Percentiles rank a stretch among this genome's conserved stretches.
Evolutionary conservation across 2,329 filamentous ascomycete genomes (phyloP).

Genomic region (Setomelanomma holmii): DNA sequence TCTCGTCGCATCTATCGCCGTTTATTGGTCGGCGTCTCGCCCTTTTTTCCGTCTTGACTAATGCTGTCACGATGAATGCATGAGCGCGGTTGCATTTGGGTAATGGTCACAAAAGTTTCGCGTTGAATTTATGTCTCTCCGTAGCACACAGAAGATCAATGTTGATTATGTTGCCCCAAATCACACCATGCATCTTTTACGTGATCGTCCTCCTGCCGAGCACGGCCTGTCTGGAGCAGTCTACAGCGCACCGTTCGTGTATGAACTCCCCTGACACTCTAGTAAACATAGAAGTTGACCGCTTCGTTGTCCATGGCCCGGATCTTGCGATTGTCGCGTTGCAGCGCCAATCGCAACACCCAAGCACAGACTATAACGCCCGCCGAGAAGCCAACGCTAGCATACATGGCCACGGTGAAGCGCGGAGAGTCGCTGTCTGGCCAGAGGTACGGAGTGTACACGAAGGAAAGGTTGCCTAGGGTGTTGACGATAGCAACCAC

Average conservation of each 20-base stretch:
- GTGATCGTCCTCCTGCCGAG: background rate
- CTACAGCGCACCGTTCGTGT: background rate
- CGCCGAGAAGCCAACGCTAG: slow-evolving; percentile 25
- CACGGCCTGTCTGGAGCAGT: too few relatives aligned
- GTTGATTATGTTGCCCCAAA: too few relatives aligned
- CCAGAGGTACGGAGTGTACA: slow-evolving; percentile 43
- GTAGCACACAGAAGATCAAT: too few relatives aligned
- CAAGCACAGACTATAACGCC: slow-evolving; percentile 21
- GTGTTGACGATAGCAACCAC: slow-evolving; percentile 51
- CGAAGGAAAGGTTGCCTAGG: slow-evolving; percentile 48
- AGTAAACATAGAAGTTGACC: slow-evolving; percentile 21
- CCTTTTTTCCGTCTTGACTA: background rate
- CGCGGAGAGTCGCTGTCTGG: slow-evolving; percentile 25
- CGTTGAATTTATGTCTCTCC: too few relatives aligned
- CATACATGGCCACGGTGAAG: slow-evolving; percentile 25
- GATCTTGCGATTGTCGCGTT: slow-evolving; percentile 20
- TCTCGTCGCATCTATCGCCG: background rate
- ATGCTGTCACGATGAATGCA: too few relatives aligned
- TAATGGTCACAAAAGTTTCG: background rate
- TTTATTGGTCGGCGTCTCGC: background rate
- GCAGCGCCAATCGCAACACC: slow-evolving; percentile 9
- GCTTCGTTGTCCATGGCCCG: slow-evolving; percentile 12
- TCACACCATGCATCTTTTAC: background rate
- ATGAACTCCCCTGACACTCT: background rate
- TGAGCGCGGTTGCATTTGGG: too few relatives aligned